Evolutionary conservation across 805 yeast species (phyloP).

Genomic region (Suhomyces sp.): DNA sequence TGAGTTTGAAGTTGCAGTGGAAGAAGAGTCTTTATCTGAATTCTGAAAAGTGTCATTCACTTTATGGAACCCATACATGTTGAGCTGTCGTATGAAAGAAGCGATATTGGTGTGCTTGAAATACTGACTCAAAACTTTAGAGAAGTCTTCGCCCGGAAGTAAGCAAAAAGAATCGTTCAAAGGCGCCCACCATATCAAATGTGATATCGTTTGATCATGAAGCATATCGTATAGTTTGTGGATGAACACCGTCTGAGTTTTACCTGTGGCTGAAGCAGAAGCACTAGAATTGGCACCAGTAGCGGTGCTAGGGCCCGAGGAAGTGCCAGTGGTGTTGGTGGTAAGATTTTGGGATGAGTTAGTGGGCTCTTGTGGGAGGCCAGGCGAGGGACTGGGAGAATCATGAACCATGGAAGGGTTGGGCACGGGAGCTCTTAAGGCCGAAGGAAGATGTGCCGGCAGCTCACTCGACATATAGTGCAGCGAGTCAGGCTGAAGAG

Average conservation of each 20-base stretch:
- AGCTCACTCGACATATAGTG: neutral
- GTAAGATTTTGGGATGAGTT: neutral
- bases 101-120: constrained; percentile 47
- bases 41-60: constrained; percentile 39
- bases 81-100: constrained; percentile 40
- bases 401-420: neutral
- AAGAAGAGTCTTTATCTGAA: constrained; percentile 4
- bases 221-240: constrained; percentile 90
- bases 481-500: constrained; percentile 2
- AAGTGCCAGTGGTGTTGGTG: neutral
- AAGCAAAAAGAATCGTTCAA: constrained; percentile 70
- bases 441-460: neutral
- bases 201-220: constrained; percentile 68
- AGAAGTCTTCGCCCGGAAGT: constrained; percentile 83
- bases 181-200: constrained; percentile 83
- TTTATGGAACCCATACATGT: constrained; percentile 47
- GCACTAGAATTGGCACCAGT: neutral
- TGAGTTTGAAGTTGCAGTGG: constrained; percentile 4
- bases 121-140: constrained; percentile 63
- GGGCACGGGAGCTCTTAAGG: neutral
- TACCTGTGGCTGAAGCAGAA: constrained; percentile 15
- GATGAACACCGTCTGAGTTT: constrained; percentile 57
- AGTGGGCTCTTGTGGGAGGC: constrained; percentile 1
- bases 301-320: neutral
- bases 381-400: constrained; percentile 5